Percentiles rank a stretch among this genome's conserved stretches.
phyloP scores from a whole-genome alignment of 2,329 filamentous ascomycete species.

The Botrytis paeoniae region DNA sequence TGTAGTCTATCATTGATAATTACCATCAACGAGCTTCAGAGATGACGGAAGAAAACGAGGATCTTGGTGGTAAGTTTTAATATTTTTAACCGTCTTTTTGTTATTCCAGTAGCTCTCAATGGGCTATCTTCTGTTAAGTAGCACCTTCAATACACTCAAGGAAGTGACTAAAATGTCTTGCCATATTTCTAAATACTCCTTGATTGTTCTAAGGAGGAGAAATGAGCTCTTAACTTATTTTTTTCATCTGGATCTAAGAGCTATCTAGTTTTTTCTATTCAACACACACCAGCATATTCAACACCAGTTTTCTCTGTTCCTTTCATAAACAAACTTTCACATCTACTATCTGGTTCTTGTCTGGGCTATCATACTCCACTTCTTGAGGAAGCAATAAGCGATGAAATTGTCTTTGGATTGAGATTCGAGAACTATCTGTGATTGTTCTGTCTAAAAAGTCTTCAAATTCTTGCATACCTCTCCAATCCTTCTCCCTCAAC shows the following conservation, averaged over 20 bases:
- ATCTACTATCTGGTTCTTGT: background rate
- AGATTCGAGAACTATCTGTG: background rate
- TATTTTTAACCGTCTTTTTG: background rate
- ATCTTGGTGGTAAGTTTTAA: background rate
- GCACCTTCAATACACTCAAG: background rate
- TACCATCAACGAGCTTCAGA: background rate
- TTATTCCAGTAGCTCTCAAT: background rate
- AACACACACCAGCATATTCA: background rate
- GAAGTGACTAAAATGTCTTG: background rate
- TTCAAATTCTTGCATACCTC: background rate
- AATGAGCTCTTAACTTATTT: fast-evolving
- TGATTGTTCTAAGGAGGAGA: background rate
- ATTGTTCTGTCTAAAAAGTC: background rate
- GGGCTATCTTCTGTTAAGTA: background rate
- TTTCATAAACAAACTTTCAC: too few species aligned
- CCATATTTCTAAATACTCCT: background rate
- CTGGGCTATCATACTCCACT: background rate
- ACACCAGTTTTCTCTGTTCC: background rate
- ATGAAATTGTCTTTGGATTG: background rate
- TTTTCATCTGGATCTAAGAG: background rate
- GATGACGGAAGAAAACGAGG: fast-evolving
- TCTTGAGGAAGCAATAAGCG: background rate
- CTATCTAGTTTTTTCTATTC: background rate
- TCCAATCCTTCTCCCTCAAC: background rate
- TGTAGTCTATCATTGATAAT: background rate